phyloP scores from a whole-genome alignment of 345 rosid genomes.

The Eutrema yunnanense region DNA sequence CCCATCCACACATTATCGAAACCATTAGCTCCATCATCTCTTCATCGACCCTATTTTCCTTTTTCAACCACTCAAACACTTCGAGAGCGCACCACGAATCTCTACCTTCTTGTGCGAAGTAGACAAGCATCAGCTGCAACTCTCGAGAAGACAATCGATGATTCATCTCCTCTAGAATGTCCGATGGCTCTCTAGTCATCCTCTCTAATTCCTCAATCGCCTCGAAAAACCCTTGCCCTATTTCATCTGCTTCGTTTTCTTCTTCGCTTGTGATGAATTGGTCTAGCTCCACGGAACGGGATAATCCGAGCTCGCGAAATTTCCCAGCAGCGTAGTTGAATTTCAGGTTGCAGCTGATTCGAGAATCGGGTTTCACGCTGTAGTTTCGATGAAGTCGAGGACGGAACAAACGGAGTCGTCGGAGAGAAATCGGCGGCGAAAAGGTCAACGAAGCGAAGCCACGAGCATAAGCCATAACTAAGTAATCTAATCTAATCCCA shows the following conservation, averaged over 20 bases:
- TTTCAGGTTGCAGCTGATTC: conserved; percentile 34
- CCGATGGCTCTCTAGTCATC: conserved; percentile 87
- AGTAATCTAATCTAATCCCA: background rate
- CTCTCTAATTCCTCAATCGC: conserved; percentile 87
- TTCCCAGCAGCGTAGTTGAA: conserved; percentile 20
- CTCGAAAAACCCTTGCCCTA: conserved; percentile 79
- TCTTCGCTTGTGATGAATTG: conserved; percentile 52
- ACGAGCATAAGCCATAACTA: conserved; percentile 39
- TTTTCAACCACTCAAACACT: conserved; percentile 87
- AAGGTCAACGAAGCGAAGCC: conserved; percentile 32
- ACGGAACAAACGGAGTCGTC: conserved; percentile 7
- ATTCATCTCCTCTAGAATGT: conserved; percentile 83
- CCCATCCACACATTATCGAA: conserved; percentile 86
- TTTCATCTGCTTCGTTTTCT: conserved; percentile 52
- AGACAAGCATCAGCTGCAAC: conserved; percentile 72
- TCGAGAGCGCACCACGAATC: conserved; percentile 97
- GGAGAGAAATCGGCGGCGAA: conserved; percentile 25
- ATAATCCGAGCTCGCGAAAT: conserved; percentile 34
- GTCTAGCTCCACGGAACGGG: conserved; percentile 61
- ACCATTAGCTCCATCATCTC: conserved; percentile 97
- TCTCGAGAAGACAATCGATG: conserved; percentile 71
- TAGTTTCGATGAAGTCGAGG: conserved; percentile 6
- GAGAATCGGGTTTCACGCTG: conserved; percentile 13
- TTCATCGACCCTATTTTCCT: conserved; percentile 72
- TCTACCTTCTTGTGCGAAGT: conserved; percentile 92